Evolutionary conservation across 2,329 filamentous ascomycete species (phyloP), one percentile per base, ranked within the genome.

Genomic region (Raffaelea deltoideospora): DNA sequence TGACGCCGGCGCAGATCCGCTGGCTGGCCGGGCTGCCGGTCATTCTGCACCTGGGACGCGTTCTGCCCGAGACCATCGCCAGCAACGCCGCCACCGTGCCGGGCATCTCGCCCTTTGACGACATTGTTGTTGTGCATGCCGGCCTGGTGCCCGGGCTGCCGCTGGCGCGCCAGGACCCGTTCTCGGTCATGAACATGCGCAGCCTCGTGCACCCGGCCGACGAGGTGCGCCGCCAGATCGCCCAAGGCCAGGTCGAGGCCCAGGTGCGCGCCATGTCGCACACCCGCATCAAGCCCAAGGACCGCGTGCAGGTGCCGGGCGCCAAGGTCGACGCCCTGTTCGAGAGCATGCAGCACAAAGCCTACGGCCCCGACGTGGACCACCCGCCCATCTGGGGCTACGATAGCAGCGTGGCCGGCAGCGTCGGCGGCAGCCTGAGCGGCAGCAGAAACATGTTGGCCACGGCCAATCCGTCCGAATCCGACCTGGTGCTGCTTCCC

Each of bases 151-250:
- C 88, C 0, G 79, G 76, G 5, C 60, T 93, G 1, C 55, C 69
- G 1, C 63, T 93, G 13, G 64, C 77, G 32, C 62, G 69, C 35
- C 88, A 79, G 47, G 68, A 95, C 54, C 79, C 86, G 0, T 76
- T 73, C 54, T 77, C 79, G 35, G 80, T 82, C 29, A 95, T 95
- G 86, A 90, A 85, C 52, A 92, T 98, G 83, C 76, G 86, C 39
- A 82, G 76, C 7, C 70, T 94, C 37, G 66, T 81, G 46, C 66
- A 64, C 45, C 76, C 15, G 31, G 58, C 65, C 10, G 76, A 72
- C 10, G 67, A 73, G 41, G 58, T 72, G 11, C 76, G 47, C 19
- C 39, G 45, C 9, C 39, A 44, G 20, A 43, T 41, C 10, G 43
- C 50, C 7, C 53, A 51, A 22, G 49, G 53, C 35, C 50, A 57